Conservation (phyloP, 805 yeast species). For the Candida lessepsii region DNA sequence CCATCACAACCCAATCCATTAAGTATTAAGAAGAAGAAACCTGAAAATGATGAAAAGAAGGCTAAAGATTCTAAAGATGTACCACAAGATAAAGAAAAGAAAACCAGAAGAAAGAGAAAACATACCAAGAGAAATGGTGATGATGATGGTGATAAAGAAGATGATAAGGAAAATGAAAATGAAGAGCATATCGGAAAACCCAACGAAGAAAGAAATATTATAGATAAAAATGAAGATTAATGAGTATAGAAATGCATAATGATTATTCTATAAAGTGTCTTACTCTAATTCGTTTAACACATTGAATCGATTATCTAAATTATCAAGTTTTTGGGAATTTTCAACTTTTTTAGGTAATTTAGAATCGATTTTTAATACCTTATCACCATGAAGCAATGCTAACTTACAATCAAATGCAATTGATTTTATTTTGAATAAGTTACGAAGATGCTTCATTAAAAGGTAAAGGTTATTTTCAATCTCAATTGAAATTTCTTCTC, state of each 20-base stretch:
- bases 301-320: conserved; percentile 9
- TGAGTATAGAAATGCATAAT: conserved; percentile 7
- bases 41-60: conserved; percentile 11
- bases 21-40: conserved; percentile 77
- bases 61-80: conserved; percentile 1
- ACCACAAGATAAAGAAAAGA: conserved; percentile 12
- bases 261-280: not conserved
- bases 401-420: conserved; percentile 51
- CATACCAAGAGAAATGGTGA: conserved; percentile 15
- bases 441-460: conserved; percentile 36
- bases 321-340: conserved; percentile 9
- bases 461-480: conserved; percentile 43
- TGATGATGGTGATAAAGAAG: not conserved
- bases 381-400: conserved; percentile 37
- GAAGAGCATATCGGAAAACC: too few relatives aligned
- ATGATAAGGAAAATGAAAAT: too few relatives aligned
- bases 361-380: conserved; percentile 13
- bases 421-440: conserved; percentile 34
- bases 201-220: too few relatives aligned
- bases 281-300: conserved; percentile 5
- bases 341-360: conserved; percentile 6
- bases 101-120: conserved; percentile 24
- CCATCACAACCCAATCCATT: conserved; percentile 88
- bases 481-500: conserved; percentile 18
- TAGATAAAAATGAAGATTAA: conserved; percentile 7